Evolutionary conservation across 441 rosid genomes (phyloP).

Genomic region (Macaranga tanarius): DNA sequence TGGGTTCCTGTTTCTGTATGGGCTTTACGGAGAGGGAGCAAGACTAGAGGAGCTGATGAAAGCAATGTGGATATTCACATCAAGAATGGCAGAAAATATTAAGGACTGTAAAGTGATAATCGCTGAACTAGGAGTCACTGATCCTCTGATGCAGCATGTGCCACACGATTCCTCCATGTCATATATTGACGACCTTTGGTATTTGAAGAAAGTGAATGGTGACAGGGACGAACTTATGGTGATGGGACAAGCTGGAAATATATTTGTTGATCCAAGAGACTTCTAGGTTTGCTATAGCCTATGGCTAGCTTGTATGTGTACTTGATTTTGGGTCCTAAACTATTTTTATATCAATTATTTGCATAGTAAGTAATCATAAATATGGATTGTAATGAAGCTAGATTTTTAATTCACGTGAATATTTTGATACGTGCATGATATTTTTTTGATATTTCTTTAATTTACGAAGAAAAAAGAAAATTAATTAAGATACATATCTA

Average conservation of each 20-base stretch:
- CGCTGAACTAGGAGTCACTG: conserved; percentile 42
- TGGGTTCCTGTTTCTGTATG: conserved; percentile 49
- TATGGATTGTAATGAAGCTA: neutral
- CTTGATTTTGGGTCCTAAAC: neutral
- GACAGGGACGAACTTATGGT: conserved; percentile 13
- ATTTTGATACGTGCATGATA: too few relatives aligned
- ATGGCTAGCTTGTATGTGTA: neutral
- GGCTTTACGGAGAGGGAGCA: conserved; percentile 52
- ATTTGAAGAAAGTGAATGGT: conserved; percentile 41
- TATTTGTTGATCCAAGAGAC: conserved; percentile 59
- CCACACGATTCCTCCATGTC: conserved; percentile 37
- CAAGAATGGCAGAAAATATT: conserved; percentile 39
- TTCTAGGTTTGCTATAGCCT: conserved; percentile 33
- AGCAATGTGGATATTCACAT: conserved; percentile 41
- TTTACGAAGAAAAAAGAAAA: too few relatives aligned
- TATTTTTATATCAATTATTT: neutral
- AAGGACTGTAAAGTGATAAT: conserved; percentile 42
- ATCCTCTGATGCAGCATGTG: conserved; percentile 42
- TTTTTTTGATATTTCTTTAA: too few relatives aligned
- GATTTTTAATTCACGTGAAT: neutral
- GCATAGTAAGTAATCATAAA: neutral
- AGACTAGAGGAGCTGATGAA: conserved; percentile 45
- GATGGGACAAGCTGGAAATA: conserved; percentile 42
- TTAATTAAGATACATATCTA: too few relatives aligned
- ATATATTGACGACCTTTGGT: conserved; percentile 52